Evolutionary conservation across 345 rosid species (phyloP), one percentile per base, ranked within the genome.

Genomic region (Sisymbrium altissimum): DNA sequence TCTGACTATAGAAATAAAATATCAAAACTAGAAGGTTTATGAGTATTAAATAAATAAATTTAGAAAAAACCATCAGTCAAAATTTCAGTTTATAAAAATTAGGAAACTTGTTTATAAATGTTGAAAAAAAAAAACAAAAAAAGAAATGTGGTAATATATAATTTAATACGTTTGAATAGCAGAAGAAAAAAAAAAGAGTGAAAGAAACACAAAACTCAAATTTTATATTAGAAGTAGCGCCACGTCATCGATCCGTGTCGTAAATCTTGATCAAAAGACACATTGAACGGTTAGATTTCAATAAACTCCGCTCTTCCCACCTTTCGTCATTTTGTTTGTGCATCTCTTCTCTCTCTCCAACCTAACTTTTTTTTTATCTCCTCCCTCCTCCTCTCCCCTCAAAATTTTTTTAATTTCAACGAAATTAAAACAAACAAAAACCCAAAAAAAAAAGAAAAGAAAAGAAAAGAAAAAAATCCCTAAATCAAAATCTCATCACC

Each of bases 171-270:
- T 6, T 49, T 66, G 23, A 39, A 11, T 12, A 29, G 13, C 17
- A 9, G 50, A 3, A 72, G 19, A 3, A 7, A 64, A 66, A 30
- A 56, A 69, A 27, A 30, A 39, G 14, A n/a, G n/a, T 6, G 29
- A 76, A 76, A 70, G 80, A 76, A 76, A 70, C 80, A 76, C 80
- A 76, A 75, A 76, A 70, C 70, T 52, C 15, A 53, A 75, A 0
- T 61, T 62, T 70, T 15, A 62, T 44, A 62, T 15, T 0, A 44
- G 5, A 43, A 9, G 57, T 2, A 68, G 43, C 36, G 72, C 60
- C 72, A 77, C 32, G 76, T 70, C 76, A 77, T 64, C 80, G 76
- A 77, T 77, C 80, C 76, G 66, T 64, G 76, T 64, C 30, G 33
- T 55, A 56, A 65, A 65, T 38, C 29, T 7, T 18, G 50, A 76